Conservation (phyloP, 805 yeast genomes). For the Metschnikowia borealis region DNA sequence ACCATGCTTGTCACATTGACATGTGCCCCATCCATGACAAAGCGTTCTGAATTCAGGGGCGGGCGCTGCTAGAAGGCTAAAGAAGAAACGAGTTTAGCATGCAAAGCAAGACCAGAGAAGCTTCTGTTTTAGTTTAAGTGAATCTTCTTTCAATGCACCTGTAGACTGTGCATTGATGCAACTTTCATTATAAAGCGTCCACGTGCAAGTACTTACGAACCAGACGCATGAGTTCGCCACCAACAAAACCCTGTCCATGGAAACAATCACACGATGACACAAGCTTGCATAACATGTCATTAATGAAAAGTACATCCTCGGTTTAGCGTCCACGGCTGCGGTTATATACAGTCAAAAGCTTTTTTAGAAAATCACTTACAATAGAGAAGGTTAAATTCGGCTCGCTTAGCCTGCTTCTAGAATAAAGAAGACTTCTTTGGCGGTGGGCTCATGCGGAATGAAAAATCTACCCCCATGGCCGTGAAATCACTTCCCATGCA, state of each 20-base stretch:
- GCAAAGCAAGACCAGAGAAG: not conserved
- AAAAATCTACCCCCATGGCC: not conserved
- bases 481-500: not conserved
- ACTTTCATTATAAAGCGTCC: not conserved
- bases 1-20: not conserved
- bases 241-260: not conserved
- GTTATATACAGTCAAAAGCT: not conserved
- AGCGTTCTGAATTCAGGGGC: not conserved
- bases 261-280: not conserved
- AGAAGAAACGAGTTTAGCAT: not conserved
- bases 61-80: not conserved
- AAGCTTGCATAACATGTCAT: too few relatives aligned
- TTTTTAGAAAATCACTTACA: too few relatives aligned
- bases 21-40: not conserved
- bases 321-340: not conserved
- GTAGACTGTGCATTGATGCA: not conserved
- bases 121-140: not conserved
- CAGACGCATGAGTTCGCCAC: not conserved
- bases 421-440: not conserved
- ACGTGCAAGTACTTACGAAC: not conserved
- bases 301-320: too few relatives aligned
- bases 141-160: not conserved
- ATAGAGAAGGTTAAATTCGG: not conserved
- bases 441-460: not conserved
- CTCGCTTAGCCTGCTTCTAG: not conserved